Evolutionary conservation across 345 rosid species (phyloP), one percentile per base, ranked within the genome.

Genomic region (Melastoma malabathricum): DNA sequence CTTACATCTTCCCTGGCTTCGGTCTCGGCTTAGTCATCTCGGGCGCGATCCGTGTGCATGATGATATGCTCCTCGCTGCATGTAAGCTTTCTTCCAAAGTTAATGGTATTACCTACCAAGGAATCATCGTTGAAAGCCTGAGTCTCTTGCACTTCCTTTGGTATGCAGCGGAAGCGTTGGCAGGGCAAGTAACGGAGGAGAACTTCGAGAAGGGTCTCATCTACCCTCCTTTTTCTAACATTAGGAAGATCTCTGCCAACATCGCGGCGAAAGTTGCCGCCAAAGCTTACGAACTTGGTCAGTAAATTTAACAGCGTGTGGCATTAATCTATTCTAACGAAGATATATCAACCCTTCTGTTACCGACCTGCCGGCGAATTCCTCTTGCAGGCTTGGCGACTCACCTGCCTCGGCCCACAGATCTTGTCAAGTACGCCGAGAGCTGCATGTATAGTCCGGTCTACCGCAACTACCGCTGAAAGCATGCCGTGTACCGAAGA

Each of bases 211-310:
- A 83, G 76, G 99, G 94, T 4, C 69, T 85, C 63, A 85, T 93
- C 44, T 88, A 76, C 75, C 99, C 97, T 5, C 83, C 95, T 13
- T 81, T 93, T 62, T 70, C 83, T 10, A 76, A 74, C 27, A 93
- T 93, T 16, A 71, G 97, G 43, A 85, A 78, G 43, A 88, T 93
- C 29, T 93, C 99, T 5, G 97, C 99, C 41, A 52, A 71, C 16
- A 93, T 93, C n/a, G 99, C 99, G 41, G 94, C 95, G 49, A 74
- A 65, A n/a, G 97, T 85, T 10, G 99, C 95, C 58, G 80, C 82
- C 6, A 92, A 88, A 71, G 97, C 90, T 4, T 93, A 93, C 50
- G 94, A 93, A 61, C 88, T 85, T 15, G 96, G 98, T 90, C 43
- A 68, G 38, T 29, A 29, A 29, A 29, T 29, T 29, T 29, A 29